Evolutionary conservation across 2,329 filamentous ascomycete genomes (phyloP).

Genomic region (Chaetoscypha palmicola): DNA sequence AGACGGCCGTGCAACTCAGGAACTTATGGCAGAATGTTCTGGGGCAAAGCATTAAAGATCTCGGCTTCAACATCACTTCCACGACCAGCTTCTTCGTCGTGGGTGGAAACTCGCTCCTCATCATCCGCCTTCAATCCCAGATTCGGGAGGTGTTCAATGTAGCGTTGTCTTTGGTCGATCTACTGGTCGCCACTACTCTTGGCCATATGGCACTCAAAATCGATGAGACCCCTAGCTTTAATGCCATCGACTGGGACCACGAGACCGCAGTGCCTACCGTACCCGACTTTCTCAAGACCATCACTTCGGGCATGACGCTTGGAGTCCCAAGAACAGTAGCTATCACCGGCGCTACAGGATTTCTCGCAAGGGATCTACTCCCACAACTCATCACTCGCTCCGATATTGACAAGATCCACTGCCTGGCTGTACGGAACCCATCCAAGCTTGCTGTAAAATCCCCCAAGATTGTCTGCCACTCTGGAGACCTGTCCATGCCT

Average conservation of each 20-base stretch:
- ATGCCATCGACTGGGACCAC: slow-evolving; percentile 14
- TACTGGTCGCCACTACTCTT: slow-evolving; percentile 24
- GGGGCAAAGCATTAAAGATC: slow-evolving; percentile 1
- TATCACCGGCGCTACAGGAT: slow-evolving; percentile 36
- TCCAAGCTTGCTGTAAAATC: slow-evolving; percentile 21
- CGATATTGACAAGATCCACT: slow-evolving; percentile 35
- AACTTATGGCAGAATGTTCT: slow-evolving; percentile 10
- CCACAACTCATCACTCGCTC: slow-evolving; percentile 30
- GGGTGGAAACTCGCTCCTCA: slow-evolving; percentile 33
- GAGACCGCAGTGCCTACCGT: slow-evolving; percentile 11
- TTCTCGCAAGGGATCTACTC: slow-evolving; percentile 35
- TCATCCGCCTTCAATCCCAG: slow-evolving; percentile 27
- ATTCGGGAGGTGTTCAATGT: slow-evolving; percentile 24
- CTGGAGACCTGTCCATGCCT: slow-evolving; percentile 33
- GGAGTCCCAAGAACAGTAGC: slow-evolving; percentile 13
- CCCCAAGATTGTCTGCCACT: slow-evolving; percentile 27
- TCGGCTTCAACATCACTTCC: slow-evolving; percentile 5
- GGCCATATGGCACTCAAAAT: slow-evolving; percentile 15
- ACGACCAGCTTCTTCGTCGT: slow-evolving; percentile 30
- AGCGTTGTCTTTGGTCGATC: slow-evolving; percentile 17
- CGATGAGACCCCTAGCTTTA: slow-evolving; percentile 1
- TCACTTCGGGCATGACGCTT: too few relatives aligned
- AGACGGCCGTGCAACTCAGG: slow-evolving; percentile 7
- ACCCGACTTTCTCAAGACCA: too few relatives aligned
- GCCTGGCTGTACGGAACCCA: slow-evolving; percentile 36